A percentile compares a stretch with the other conserved stretches of the same genome.
phyloP scores from a whole-genome alignment of 345 rosid genomes.

The Moringa oleifera region DNA sequence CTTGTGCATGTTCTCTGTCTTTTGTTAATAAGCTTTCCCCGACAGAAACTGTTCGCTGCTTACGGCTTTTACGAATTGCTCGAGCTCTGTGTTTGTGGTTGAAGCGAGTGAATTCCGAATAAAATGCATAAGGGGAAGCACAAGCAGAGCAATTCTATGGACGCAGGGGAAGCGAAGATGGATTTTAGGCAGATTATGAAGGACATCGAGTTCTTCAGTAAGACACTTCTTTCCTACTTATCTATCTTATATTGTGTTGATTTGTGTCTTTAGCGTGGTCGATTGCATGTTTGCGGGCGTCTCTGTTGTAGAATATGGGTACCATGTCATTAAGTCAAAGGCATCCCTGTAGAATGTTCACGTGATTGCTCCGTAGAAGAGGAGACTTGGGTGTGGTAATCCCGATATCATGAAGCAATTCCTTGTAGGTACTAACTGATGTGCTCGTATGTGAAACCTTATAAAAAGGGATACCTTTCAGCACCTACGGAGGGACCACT shows the following conservation, averaged over 20 bases:
- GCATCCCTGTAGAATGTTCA: neutral
- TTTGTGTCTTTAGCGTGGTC: neutral
- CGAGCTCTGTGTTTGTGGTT: too few species aligned
- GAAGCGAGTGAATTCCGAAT: neutral
- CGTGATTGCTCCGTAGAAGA: neutral
- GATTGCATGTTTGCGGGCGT: neutral
- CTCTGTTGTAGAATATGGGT: neutral
- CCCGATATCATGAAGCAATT: neutral
- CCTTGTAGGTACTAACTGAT: too few species aligned
- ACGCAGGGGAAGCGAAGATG: slow-evolving; percentile 15
- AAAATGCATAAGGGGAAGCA: slow-evolving; percentile 26
- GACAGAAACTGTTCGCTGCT: too few species aligned
- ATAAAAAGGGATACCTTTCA: neutral
- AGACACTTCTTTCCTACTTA: neutral
- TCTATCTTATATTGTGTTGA: neutral
- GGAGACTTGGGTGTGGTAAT: neutral
- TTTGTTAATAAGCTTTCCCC: too few species aligned
- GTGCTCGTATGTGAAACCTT: too few species aligned
- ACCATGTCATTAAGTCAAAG: neutral
- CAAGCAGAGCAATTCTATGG: slow-evolving; percentile 25
- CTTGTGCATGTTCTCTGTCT: too few species aligned
- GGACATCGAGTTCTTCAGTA: slow-evolving; percentile 42
- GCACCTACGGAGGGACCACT: neutral
- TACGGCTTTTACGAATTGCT: too few species aligned
- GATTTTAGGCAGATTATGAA: slow-evolving; percentile 38